phyloP scores from a whole-genome alignment of 164 flowering plant species.

The Berberis thunbergii region DNA sequence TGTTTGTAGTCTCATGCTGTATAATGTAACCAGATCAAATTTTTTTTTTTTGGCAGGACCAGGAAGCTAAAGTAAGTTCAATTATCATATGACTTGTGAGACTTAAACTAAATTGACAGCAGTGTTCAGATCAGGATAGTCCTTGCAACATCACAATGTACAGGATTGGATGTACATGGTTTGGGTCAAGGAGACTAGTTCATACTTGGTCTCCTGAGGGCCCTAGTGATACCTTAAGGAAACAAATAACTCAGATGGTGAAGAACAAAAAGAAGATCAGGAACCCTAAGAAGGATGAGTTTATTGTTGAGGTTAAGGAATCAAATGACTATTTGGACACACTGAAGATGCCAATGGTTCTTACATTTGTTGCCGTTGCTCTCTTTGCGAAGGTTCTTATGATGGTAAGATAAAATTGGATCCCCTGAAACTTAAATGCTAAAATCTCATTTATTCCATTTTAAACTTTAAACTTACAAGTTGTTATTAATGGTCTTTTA shows the following conservation, averaged over 20 bases:
- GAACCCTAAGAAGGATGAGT: conserved; percentile 30
- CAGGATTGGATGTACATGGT: conserved; percentile 2
- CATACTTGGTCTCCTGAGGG: conserved; percentile 22
- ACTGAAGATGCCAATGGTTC: conserved; percentile 62
- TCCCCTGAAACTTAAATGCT: neutral
- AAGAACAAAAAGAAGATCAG: conserved; percentile 32
- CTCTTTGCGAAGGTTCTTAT: conserved; percentile 67
- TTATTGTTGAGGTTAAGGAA: conserved; percentile 60
- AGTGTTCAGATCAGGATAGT: too few species aligned
- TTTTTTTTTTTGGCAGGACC: too few species aligned
- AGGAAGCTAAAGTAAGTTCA: too few species aligned
- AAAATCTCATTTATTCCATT: too few species aligned
- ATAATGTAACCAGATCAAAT: too few species aligned
- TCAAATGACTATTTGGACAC: conserved; percentile 60
- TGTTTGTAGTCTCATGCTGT: too few species aligned
- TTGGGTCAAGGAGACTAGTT: conserved; percentile 6
- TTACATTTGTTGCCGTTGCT: conserved; percentile 59
- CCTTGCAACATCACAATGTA: conserved; percentile 2
- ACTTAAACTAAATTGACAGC: too few species aligned
- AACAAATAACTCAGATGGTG: conserved; percentile 32
- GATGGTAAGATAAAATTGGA: conserved; percentile 40
- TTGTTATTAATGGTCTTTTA: too few species aligned
- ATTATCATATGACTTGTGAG: too few species aligned
- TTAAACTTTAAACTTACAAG: neutral
- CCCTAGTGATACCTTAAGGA: conserved; percentile 55